A percentile compares a stretch with the other conserved stretches of the same genome.
Evolutionary conservation across 257 asterid genomes (phyloP).

Genomic region (Eucommia ulmoides): DNA sequence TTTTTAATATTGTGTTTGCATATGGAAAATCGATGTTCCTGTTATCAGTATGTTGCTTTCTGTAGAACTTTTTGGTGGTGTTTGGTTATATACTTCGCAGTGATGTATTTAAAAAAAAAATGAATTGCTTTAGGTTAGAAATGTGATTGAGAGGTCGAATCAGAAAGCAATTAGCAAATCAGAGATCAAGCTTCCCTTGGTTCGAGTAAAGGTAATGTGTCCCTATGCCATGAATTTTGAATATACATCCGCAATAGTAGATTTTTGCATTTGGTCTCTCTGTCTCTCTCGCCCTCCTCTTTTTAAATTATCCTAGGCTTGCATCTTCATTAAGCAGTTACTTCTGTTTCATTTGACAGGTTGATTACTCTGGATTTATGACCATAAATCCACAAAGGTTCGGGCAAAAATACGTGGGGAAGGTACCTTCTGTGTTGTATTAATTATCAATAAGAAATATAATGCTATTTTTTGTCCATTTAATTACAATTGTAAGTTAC

Average conservation of each 20-base stretch:
- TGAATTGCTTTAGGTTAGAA: constrained; percentile 46
- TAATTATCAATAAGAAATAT: background rate
- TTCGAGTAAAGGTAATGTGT: constrained; percentile 66
- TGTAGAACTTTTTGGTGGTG: constrained; percentile 3
- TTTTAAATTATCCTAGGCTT: constrained; percentile 6
- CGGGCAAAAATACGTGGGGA: constrained; percentile 95
- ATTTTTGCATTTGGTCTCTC: constrained; percentile 3
- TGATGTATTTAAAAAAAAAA: background rate
- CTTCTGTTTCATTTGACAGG: constrained; percentile 42
- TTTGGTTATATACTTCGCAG: background rate
- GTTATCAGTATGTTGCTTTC: no score
- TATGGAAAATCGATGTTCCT: background rate
- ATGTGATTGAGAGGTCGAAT: constrained; percentile 61
- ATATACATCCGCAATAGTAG: background rate
- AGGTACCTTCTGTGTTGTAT: constrained; percentile 33
- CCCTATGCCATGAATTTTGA: background rate
- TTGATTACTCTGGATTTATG: constrained; percentile 97
- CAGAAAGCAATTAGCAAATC: constrained; percentile 42
- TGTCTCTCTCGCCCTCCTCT: background rate
- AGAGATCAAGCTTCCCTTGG: constrained; percentile 75
- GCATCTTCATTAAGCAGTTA: constrained; percentile 7
- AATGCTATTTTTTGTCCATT: no score
- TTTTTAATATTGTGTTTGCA: constrained; percentile 6
- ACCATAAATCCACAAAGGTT: constrained; percentile 95
- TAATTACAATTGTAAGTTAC: no score